These are phyloP conservation scores for Colletotrichum sp. DNA, from an alignment of 2,329 filamentous ascomycete species.

Conservation along the genomic window DNA sequence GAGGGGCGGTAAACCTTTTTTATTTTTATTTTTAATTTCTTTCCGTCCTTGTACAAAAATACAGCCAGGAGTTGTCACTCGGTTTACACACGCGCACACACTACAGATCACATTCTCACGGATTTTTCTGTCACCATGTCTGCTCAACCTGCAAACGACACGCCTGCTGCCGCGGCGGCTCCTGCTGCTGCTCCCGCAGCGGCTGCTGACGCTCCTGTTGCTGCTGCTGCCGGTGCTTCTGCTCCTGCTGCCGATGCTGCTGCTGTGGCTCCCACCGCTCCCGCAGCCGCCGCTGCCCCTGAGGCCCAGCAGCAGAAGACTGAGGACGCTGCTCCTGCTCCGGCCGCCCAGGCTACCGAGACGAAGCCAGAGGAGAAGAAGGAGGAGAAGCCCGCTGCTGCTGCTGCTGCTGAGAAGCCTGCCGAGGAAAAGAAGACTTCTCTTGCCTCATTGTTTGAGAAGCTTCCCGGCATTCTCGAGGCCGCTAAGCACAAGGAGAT, in stretches of 20 bases:
- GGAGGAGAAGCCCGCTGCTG: conserved; percentile 26
- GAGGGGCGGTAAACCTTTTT: conserved; percentile 9
- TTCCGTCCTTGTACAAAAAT: neutral
- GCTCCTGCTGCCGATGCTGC: neutral
- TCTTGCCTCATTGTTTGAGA: conserved; percentile 61
- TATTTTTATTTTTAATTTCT: neutral
- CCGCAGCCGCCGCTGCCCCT: conserved; percentile 27
- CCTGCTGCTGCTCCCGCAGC: neutral
- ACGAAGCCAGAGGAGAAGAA: conserved; percentile 22
- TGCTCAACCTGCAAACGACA: conserved; percentile 27
- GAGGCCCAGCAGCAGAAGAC: conserved; percentile 1
- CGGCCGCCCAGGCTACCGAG: conserved; percentile 24
- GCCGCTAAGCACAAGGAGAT: conserved; percentile 74
- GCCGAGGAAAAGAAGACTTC: conserved; percentile 33
- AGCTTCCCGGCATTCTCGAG: conserved; percentile 62
- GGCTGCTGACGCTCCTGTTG: neutral
- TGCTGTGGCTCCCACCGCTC: conserved; percentile 11
- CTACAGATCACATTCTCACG: neutral
- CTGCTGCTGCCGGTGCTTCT: conserved; percentile 15
- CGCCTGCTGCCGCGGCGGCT: neutral
- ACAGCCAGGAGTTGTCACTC: neutral
- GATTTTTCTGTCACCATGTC: conserved; percentile 28
- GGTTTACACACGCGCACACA: neutral
- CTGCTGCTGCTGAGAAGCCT: conserved; percentile 8
- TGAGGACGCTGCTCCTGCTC: conserved; percentile 14